A percentile compares a stretch with the other conserved stretches of the same genome.
phyloP scores from a whole-genome alignment of 805 yeast species.

The Lachancea sp. region DNA sequence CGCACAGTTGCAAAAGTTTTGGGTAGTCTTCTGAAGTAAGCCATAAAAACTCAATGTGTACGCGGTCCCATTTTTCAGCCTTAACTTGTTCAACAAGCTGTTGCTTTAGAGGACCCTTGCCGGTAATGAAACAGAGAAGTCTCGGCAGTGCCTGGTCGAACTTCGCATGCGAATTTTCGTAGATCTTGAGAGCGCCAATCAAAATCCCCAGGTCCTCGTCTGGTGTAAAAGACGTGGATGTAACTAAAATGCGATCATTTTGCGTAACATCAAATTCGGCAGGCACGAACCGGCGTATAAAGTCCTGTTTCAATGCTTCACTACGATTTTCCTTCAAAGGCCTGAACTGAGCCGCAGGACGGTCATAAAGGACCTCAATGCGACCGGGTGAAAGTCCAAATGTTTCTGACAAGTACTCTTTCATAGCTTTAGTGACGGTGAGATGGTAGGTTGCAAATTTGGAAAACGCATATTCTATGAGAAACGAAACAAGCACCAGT shows the following conservation, averaged over 20 bases:
- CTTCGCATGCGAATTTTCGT: conserved; percentile 38
- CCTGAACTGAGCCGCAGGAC: conserved; percentile 66
- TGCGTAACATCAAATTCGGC: conserved; percentile 29
- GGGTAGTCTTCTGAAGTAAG: conserved; percentile 76
- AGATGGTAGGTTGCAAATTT: conserved; percentile 62
- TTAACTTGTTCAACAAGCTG: conserved; percentile 45
- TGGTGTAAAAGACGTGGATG: conserved; percentile 91
- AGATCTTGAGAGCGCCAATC: conserved; percentile 57
- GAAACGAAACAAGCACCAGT: conserved; percentile 50
- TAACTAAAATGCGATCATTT: conserved; percentile 60
- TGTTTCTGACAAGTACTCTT: conserved; percentile 45
- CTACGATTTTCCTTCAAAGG: conserved; percentile 37
- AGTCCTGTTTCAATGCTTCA: conserved; percentile 15
- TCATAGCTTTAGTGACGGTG: conserved; percentile 77
- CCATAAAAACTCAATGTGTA: conserved; percentile 68
- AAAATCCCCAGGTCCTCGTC: conserved; percentile 82
- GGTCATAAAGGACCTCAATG: conserved; percentile 69
- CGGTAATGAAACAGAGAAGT: conserved; percentile 77
- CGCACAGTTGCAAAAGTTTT: conserved; percentile 63
- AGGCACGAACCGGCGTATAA: conserved; percentile 34
- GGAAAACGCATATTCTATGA: conserved; percentile 61
- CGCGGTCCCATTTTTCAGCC: conserved; percentile 39
- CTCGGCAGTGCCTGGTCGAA: conserved; percentile 36
- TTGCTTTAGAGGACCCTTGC: conserved; percentile 80
- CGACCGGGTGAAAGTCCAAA: conserved; percentile 47